Conservation (phyloP, 1,139 yeast species). For the Kodamaea arcana region DNA sequence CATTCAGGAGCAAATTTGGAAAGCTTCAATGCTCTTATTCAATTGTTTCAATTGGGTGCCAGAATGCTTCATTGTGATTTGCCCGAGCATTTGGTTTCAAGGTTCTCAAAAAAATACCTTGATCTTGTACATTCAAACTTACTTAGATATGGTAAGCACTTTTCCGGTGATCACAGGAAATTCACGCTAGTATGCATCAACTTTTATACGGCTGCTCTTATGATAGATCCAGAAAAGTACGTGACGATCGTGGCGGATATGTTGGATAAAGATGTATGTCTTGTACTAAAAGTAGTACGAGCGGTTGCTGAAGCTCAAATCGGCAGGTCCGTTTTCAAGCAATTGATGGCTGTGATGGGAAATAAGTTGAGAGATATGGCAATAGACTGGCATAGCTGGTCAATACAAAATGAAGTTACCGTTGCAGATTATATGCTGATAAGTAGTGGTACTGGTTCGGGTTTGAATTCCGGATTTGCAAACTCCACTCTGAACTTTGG, state of each 20-base stretch:
- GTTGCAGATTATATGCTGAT: neutral
- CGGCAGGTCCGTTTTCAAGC: constrained; percentile 20
- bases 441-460: neutral
- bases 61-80: constrained; percentile 21
- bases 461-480: neutral
- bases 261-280: constrained; percentile 26
- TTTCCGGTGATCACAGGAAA: constrained; percentile 8
- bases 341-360: constrained; percentile 15
- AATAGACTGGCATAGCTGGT: neutral
- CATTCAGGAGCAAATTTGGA: constrained; percentile 34
- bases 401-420: neutral
- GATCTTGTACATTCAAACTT: constrained; percentile 35
- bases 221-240: constrained; percentile 37
- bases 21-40: constrained; percentile 40
- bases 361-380: neutral
- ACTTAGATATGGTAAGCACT: constrained; percentile 8
- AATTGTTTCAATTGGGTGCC: constrained; percentile 42
- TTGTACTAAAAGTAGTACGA: constrained; percentile 37
- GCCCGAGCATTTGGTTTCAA: constrained; percentile 37
- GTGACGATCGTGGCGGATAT: constrained; percentile 21
- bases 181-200: constrained; percentile 31
- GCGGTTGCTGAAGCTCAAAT: constrained; percentile 31
- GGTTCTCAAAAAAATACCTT: constrained; percentile 37
- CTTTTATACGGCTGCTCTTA: constrained; percentile 40
- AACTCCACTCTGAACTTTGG: neutral